Evolutionary conservation across 2,329 filamentous ascomycete species (phyloP).

Genomic region (Rosellinia necatrix): DNA sequence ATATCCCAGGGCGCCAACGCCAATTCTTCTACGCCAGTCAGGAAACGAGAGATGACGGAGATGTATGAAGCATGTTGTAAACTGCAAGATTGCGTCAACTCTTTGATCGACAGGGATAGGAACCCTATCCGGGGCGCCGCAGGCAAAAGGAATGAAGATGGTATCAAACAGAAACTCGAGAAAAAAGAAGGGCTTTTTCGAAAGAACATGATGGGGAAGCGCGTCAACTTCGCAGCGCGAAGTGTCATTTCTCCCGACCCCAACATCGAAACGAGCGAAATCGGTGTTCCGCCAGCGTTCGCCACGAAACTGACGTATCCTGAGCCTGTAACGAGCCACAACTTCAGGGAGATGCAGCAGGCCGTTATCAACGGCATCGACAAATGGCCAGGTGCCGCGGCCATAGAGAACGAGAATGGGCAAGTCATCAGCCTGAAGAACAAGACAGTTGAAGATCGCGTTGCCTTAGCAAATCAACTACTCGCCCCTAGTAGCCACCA

Average conservation of each 20-base stretch:
- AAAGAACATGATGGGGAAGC: constrained; percentile 99
- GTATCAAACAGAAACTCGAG: constrained; percentile 96
- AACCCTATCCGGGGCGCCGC: constrained; percentile 81
- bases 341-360: constrained; percentile 93
- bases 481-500: constrained; percentile 80
- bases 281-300: constrained; percentile 97
- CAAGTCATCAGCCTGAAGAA: constrained; percentile 85
- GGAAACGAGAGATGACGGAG: constrained; percentile 70
- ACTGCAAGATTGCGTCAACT: constrained; percentile 88
- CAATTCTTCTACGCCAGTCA: constrained; percentile 37
- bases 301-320: constrained; percentile 95
- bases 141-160: constrained; percentile 80
- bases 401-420: constrained; percentile 94
- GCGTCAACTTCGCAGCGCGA: constrained; percentile 96
- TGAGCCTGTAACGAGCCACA: constrained; percentile 95
- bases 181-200: constrained; percentile 98
- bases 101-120: constrained; percentile 87
- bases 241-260: constrained; percentile 98
- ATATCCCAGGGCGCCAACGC: constrained; percentile 52
- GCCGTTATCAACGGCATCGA: constrained; percentile 94
- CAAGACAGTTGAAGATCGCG: constrained; percentile 85
- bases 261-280: constrained; percentile 98
- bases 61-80: constrained; percentile 81
- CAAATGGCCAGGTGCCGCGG: constrained; percentile 91
- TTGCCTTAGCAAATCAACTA: constrained; percentile 89